These are phyloP conservation scores for Fusarium udum DNA, from an alignment of 2,329 filamentous ascomycete species.

Conservation along the genomic window DNA sequence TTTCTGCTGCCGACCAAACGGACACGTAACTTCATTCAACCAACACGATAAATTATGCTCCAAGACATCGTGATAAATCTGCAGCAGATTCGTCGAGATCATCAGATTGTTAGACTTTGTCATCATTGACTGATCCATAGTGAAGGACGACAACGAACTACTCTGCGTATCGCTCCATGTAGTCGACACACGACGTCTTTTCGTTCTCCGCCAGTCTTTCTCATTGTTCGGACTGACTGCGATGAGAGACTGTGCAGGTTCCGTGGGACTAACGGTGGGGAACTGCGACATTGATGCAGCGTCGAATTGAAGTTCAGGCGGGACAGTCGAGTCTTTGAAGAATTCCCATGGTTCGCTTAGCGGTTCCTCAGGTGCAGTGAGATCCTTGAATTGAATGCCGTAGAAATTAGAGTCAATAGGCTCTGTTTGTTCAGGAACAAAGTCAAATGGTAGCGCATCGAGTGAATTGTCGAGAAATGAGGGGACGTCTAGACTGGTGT, in stretches of 20 bases:
- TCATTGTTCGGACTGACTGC: background rate
- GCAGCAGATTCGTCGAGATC: slow-evolving; percentile 55
- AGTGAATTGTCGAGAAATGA: background rate
- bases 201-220: slow-evolving; percentile 1
- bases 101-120: slow-evolving; percentile 46
- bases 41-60: slow-evolving; percentile 63
- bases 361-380: background rate
- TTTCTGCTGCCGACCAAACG: slow-evolving; percentile 49
- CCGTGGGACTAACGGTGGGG: background rate
- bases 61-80: slow-evolving; percentile 63
- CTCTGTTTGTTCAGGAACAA: background rate
- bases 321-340: background rate
- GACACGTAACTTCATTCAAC: slow-evolving; percentile 62
- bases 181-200: background rate
- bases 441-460: background rate
- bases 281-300: background rate
- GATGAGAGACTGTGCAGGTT: background rate
- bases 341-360: background rate
- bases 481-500: background rate
- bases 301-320: background rate
- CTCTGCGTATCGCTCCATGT: slow-evolving; percentile 7
- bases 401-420: background rate
- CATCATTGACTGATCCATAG: slow-evolving; percentile 38
- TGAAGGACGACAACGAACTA: slow-evolving; percentile 20
- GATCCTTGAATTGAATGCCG: background rate